These are phyloP conservation scores for Orychophragmus violaceus DNA, from an alignment of 345 rosid species.

Conservation along the genomic window DNA sequence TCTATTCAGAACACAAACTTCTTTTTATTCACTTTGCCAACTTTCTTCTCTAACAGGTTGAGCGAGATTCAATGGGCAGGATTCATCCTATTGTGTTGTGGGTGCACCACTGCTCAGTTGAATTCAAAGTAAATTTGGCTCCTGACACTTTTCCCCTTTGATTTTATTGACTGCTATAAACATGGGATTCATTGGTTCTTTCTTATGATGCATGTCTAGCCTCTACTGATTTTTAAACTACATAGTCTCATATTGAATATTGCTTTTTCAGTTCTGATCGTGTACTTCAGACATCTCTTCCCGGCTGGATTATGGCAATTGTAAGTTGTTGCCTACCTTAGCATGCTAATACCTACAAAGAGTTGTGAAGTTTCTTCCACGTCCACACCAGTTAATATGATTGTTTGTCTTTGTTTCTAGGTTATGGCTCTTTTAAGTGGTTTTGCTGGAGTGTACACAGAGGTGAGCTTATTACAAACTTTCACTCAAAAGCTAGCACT, in stretches of 20 bases:
- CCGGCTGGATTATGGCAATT: slow-evolving; percentile 97
- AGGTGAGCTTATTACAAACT: slow-evolving; percentile 39
- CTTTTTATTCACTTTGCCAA: neutral
- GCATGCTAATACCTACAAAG: neutral
- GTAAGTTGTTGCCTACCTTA: slow-evolving; percentile 42
- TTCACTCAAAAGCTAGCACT: neutral
- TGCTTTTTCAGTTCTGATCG: slow-evolving; percentile 73
- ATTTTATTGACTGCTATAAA: neutral
- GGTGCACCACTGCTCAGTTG: slow-evolving; percentile 95
- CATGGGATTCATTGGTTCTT: neutral
- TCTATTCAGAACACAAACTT: neutral
- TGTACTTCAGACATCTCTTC: slow-evolving; percentile 83
- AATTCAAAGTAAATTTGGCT: slow-evolving; percentile 65
- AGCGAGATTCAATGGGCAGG: slow-evolving; percentile 98
- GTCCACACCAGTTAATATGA: neutral
- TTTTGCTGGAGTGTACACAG: slow-evolving; percentile 96
- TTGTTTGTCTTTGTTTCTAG: slow-evolving; percentile 33
- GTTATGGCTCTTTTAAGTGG: slow-evolving; percentile 97
- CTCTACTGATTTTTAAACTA: neutral
- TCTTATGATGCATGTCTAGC: neutral
- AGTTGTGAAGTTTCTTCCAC: neutral
- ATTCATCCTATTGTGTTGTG: slow-evolving; percentile 83
- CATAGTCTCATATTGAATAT: neutral
- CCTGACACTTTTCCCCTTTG: neutral
- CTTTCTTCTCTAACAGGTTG: slow-evolving; percentile 43